phyloP scores from a whole-genome alignment of 2,329 filamentous ascomycete genomes.

The Exophiala sideris region DNA sequence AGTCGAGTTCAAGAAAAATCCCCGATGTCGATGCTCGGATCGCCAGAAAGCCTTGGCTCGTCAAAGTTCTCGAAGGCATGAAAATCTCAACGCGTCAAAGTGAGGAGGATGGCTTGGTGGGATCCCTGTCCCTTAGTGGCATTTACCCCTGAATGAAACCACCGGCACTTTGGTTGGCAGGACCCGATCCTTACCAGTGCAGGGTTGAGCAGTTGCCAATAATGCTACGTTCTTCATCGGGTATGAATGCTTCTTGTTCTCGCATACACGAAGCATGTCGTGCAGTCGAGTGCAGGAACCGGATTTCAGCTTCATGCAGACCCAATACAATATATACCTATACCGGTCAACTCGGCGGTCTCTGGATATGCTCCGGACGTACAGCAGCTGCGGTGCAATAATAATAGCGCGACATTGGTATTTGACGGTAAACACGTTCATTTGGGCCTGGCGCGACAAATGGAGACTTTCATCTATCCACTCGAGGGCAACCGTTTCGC shows the following conservation, averaged over 20 bases:
- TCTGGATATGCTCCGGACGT: not conserved
- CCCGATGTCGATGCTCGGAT: not conserved
- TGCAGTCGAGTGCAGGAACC: too few species aligned
- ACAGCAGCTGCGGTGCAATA: conserved; percentile 7
- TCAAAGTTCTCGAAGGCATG: not conserved
- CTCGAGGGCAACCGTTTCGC: conserved; percentile 4
- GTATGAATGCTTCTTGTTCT: too few species aligned
- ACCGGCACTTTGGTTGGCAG: not conserved
- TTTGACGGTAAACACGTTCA: not conserved
- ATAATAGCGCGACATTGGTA: not conserved
- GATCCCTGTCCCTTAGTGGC: not conserved
- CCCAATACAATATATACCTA: too few species aligned
- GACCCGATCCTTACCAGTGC: not conserved
- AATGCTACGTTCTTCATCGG: too few species aligned
- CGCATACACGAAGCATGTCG: too few species aligned
- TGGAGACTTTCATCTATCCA: conserved; percentile 12
- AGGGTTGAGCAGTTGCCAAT: too few species aligned
- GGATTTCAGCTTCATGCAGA: too few species aligned
- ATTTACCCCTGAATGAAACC: not conserved
- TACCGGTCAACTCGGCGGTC: too few species aligned
- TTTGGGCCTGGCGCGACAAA: conserved; percentile 8
- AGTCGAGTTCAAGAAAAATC: not conserved
- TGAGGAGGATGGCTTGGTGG: not conserved
- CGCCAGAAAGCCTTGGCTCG: not conserved
- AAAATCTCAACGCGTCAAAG: conserved; percentile 1